Percentiles rank a stretch among this genome's conserved stretches.
Evolutionary conservation across 2,329 filamentous ascomycete species (phyloP).

Genomic region (Pseudocercospora musae): DNA sequence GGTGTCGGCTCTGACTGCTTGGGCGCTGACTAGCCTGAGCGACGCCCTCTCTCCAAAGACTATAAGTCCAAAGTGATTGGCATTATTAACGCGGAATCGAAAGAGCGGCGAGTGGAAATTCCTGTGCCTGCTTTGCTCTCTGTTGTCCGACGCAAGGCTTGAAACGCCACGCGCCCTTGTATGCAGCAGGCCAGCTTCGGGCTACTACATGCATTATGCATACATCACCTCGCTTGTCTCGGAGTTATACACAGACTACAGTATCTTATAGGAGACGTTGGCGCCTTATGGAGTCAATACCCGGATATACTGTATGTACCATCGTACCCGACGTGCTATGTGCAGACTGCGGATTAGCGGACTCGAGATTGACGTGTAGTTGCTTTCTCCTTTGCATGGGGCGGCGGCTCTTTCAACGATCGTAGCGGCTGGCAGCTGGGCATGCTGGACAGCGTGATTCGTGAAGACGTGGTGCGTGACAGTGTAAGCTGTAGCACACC

Average conservation of each 20-base stretch:
- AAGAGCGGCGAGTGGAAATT: neutral
- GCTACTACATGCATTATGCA: neutral
- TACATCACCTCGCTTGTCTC: neutral
- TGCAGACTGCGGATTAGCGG: neutral
- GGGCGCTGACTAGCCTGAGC: neutral
- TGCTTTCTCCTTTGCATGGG: conserved; percentile 1
- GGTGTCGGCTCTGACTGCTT: neutral
- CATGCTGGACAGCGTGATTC: neutral
- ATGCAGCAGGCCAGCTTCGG: neutral
- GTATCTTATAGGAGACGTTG: no score
- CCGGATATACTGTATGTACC: neutral
- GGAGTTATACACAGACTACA: neutral
- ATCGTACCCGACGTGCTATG: neutral
- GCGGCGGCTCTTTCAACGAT: neutral
- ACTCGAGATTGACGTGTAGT: neutral
- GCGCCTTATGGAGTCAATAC: no score
- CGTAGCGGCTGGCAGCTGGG: neutral
- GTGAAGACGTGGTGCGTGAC: neutral
- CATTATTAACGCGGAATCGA: no score
- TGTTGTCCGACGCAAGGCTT: neutral
- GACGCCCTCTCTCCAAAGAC: no score
- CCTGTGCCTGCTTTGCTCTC: neutral
- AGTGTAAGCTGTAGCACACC: neutral
- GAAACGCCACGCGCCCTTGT: neutral
- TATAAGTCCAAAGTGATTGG: neutral